Base-by-base conservation (phyloP, 371 early-diverging fungal genomes). In the Vittaforma corneae region DNA sequence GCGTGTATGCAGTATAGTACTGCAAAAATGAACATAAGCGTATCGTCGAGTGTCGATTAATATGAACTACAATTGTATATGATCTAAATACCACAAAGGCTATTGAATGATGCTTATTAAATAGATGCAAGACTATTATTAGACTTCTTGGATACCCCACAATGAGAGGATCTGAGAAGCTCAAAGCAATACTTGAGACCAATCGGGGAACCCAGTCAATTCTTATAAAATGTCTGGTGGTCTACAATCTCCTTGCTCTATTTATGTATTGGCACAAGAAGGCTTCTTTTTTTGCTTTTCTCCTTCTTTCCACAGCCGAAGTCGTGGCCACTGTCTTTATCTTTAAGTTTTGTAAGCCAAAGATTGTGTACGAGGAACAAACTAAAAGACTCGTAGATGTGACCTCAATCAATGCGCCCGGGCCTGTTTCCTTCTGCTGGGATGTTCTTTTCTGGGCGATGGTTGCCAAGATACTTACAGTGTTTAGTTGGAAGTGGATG, bases 161-260 rank as follows among this genome's bases (percentile, higher is more conserved):
- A 5, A 58, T 58, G 59, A 11, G 59, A 42, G 59, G 59, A 24
- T n/a, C 53, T 5, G 48, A 46, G 6, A 11, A 48, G 5, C 16
- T 58, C 6, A 42, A 48, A 28, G 59, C 4, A 4, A 58, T 24
- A 30, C 29, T 11, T 11, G 46, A 58, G 29, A n/a, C 26, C 4
- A 58, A 58, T 33, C 9, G 46, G 6, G 32, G 4, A 24, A 14
- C 44, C 29, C 50, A 48, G 50, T 16, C 4, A 9, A 24, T 58
- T 5, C 51, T 58, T 9, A 4, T 42, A 32, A 20, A 18, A 6
- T 42, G 54, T 6, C 24, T 28, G 6, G 40, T 32, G 9, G 29
- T 46, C 16, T 58, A 58, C 40, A n/a, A 24, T 18, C 6, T 42
- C 9, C 4, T 58, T 9, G 14, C 32, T 20, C 6, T 46, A 4